Evolutionary conservation across 176 grass and related monocot genomes (phyloP), one percentile per base, ranked within the genome.

Genomic region (Oryza rufipogon): DNA sequence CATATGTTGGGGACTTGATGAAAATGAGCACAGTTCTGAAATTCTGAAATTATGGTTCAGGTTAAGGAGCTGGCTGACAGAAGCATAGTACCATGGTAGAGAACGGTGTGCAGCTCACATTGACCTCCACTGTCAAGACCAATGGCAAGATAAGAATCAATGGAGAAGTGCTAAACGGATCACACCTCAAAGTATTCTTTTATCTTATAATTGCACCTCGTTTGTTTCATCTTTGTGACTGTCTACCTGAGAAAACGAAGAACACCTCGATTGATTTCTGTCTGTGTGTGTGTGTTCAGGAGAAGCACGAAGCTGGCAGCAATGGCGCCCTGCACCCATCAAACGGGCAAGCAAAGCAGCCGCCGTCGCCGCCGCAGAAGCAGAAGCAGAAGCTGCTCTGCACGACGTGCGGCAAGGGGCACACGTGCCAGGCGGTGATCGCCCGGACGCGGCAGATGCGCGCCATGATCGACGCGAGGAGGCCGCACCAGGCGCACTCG

Each of bases 391-490:
- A 56, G 58, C 28, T 72, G 17, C 71, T 16, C 47, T 98, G 93
- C 74, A 58, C 64, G 49, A 81, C 91, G 38, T 98, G 95, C 84
- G 64, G 81, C 26, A 92, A 82, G 80, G 89, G 92, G 74, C 85
- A 87, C 77, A 64, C 68, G 10, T 98, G 96, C 77, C 93, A 84
- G 46, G 56, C 84, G 2, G 96, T 98, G 16, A 71, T 88, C 8
- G 65, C 15, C 70, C 87, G 86, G 76, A 98, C 93, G 66, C 79
- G 88, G 64, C 75, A 91, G 64, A 95, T 98, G 96, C 54, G 91
- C 61, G 58, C 66, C 11, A 87, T 98, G 65, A 93, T 98, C 17
- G 81, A 88, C 67, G 71, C 85, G 41, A 93, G 85, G 56, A 98
- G 94, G 87, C 71, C 89, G 20, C 76, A 90, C 69, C 89, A 92